These are phyloP conservation scores for Fraxinus floribunda DNA, from an alignment of 305 asterid species.

Conservation along the genomic window DNA sequence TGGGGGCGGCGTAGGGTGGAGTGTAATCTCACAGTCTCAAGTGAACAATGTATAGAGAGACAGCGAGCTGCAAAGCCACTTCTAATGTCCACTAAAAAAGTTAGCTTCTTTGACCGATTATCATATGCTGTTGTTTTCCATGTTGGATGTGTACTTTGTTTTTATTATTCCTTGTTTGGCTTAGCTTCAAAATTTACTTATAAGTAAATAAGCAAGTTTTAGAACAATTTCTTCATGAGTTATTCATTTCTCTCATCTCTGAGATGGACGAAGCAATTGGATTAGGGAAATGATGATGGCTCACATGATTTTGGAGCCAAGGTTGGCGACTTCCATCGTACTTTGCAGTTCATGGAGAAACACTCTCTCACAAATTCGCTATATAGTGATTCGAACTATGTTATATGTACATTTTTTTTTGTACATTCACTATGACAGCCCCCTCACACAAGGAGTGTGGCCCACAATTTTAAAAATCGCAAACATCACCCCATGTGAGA, in stretches of 20 bases:
- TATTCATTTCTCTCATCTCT: background rate
- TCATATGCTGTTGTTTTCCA: background rate
- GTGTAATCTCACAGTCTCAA: background rate
- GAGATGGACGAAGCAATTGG: background rate
- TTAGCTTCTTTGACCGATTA: background rate
- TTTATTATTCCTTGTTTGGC: background rate
- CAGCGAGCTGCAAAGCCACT: constrained; percentile 7
- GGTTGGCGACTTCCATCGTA: background rate
- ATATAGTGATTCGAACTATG: background rate
- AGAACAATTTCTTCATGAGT: background rate
- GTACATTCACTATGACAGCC: too few relatives aligned
- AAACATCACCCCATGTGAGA: too few relatives aligned
- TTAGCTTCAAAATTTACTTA: background rate
- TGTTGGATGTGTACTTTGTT: background rate
- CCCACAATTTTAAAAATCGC: too few relatives aligned
- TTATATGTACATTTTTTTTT: too few relatives aligned
- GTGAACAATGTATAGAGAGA: background rate
- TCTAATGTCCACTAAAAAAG: constrained; percentile 1
- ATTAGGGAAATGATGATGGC: background rate
- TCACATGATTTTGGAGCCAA: background rate
- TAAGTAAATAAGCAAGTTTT: background rate
- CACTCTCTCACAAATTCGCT: background rate
- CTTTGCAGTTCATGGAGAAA: background rate
- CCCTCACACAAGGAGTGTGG: too few relatives aligned
- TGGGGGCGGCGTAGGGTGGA: background rate